Conservation (phyloP, 2,329 filamentous ascomycete genomes). For the Delphinella strobiligena region DNA sequence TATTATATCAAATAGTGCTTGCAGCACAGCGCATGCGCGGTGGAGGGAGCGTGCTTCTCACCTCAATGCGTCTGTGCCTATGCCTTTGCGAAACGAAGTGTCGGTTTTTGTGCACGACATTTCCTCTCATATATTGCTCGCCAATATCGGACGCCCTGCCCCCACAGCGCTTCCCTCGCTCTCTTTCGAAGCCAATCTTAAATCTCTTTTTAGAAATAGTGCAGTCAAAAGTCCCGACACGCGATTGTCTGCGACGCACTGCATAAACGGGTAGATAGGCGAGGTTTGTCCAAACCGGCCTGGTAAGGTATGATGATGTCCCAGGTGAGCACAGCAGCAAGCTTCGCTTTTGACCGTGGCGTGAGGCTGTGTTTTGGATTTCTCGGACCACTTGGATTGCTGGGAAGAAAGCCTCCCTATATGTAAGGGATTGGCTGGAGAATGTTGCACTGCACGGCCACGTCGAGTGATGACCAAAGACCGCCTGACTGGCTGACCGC, state of each 20-base stretch:
- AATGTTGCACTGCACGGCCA: neutral
- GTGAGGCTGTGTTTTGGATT: neutral
- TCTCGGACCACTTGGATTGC: too few species aligned
- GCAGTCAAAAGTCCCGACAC: neutral
- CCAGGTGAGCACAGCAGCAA: neutral
- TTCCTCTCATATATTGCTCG: slow-evolving; percentile 6
- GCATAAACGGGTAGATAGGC: slow-evolving; percentile 13
- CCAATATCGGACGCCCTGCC: neutral
- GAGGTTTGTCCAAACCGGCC: slow-evolving; percentile 4
- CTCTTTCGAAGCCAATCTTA: slow-evolving; percentile 6
- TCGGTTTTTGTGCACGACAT: slow-evolving; percentile 8
- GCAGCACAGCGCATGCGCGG: slow-evolving; percentile 8
- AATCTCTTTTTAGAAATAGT: slow-evolving; percentile 1
- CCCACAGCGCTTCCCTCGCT: neutral
- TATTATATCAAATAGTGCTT: neutral
- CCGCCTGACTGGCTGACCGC: neutral
- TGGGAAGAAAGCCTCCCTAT: too few species aligned
- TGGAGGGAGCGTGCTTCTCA: too few species aligned
- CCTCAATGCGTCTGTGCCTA: slow-evolving; percentile 20
- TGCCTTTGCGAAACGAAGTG: slow-evolving; percentile 19
- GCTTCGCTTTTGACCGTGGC: neutral
- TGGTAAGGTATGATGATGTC: neutral
- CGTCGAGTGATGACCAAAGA: neutral
- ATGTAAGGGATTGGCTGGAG: neutral
- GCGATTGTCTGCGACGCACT: neutral